A percentile compares a stretch with the other conserved stretches of the same genome.
Evolutionary conservation across 2,329 filamentous ascomycete species (phyloP).

Genomic region (Sporothrix inflata): DNA sequence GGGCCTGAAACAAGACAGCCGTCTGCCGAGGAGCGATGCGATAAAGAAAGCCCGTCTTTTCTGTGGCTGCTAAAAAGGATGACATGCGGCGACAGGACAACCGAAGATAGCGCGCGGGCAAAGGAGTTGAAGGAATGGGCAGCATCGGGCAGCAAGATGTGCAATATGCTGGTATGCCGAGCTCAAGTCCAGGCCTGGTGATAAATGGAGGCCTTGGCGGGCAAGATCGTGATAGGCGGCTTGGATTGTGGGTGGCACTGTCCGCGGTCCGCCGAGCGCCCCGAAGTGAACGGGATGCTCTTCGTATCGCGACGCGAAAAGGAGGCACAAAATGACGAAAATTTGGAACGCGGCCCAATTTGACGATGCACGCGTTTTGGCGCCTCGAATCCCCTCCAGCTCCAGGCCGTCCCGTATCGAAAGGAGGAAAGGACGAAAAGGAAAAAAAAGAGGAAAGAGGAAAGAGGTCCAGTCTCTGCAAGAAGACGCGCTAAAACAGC

Average conservation of each 20-base stretch:
- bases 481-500: conserved; percentile 23
- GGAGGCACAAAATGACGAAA: not conserved
- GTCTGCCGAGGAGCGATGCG: not conserved
- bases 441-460: conserved; percentile 4
- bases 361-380: not conserved
- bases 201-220: conserved; percentile 1
- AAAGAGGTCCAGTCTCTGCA: conserved; percentile 2
- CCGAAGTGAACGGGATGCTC: not conserved
- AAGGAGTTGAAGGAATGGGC: not conserved
- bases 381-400: not conserved
- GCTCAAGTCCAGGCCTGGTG: not conserved
- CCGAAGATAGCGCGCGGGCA: not conserved
- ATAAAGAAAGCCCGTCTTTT: not conserved
- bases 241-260: not conserved
- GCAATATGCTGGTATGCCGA: not conserved
- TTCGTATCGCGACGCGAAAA: not conserved
- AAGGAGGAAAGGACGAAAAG: not conserved
- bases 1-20: conserved; percentile 21
- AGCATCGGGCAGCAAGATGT: not conserved
- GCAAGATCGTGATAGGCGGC: conserved; percentile 3
- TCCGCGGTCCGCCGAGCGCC: not conserved
- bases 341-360: not conserved
- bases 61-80: not conserved
- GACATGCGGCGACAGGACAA: not conserved
- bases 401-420: not conserved